A percentile compares a stretch with the other conserved stretches of the same genome.
Evolutionary conservation across 805 yeast species (phyloP).

Genomic region (Teunomyces tritomae): DNA sequence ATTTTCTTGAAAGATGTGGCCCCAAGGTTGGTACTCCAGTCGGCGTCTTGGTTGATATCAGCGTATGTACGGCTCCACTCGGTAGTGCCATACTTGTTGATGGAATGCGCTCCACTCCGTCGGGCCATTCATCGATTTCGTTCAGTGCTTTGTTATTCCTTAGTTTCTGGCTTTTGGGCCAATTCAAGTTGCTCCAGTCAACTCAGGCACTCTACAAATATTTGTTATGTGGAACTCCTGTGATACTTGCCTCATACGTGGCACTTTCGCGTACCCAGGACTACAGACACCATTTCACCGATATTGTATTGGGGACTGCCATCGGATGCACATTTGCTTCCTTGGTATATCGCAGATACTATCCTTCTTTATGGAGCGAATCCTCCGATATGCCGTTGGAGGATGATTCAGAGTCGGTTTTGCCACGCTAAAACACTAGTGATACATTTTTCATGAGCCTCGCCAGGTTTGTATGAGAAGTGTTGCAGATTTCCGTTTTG

Average conservation of each 20-base stretch:
- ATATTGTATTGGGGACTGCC: conserved; percentile 25
- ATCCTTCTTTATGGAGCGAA: conserved; percentile 8
- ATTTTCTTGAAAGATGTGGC: conserved; percentile 32
- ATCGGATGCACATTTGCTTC: conserved; percentile 23
- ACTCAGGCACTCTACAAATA: conserved; percentile 18
- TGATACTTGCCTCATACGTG: conserved; percentile 28
- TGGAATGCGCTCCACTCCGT: conserved; percentile 42
- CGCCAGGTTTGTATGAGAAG: not conserved
- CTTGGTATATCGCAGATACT: conserved; percentile 10
- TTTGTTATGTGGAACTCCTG: conserved; percentile 17
- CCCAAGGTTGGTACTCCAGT: conserved; percentile 20
- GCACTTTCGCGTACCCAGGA: conserved; percentile 34
- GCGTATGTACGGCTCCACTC: conserved; percentile 33
- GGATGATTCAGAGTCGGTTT: conserved; percentile 1
- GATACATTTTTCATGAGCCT: not conserved
- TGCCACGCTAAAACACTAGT: conserved; percentile 3
- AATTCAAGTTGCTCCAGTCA: conserved; percentile 16
- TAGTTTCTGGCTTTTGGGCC: conserved; percentile 32
- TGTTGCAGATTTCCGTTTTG: conserved; percentile 3
- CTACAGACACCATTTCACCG: conserved; percentile 36
- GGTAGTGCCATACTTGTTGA: conserved; percentile 27
- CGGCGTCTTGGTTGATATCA: conserved; percentile 25
- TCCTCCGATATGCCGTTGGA: conserved; percentile 7
- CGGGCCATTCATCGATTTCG: conserved; percentile 38
- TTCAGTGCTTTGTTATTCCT: conserved; percentile 34